Conservation (phyloP, 805 yeast genomes). For the Ogataea parapolymorpha region DNA sequence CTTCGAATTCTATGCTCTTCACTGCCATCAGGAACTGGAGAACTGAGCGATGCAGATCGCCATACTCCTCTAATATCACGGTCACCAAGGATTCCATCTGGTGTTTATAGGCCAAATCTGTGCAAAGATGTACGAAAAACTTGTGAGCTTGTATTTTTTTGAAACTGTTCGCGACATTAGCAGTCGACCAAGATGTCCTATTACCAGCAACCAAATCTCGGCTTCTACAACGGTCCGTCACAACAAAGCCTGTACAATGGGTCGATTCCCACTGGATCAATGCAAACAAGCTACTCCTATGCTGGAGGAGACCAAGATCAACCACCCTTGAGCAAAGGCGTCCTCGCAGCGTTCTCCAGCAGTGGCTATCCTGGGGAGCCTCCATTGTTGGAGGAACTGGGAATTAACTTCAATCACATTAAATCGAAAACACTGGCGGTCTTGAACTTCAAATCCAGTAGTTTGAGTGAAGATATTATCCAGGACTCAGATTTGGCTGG, state of each 20-base stretch:
- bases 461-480: conserved; percentile 71
- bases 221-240: conserved; percentile 14
- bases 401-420: conserved; percentile 88
- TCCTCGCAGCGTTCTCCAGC: conserved; percentile 89
- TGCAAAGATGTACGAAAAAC: conserved; percentile 1
- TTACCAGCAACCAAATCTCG: conserved; percentile 29
- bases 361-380: conserved; percentile 95
- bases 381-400: conserved; percentile 86
- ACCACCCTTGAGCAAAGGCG: conserved; percentile 61
- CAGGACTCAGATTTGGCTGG: conserved; percentile 94
- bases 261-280: conserved; percentile 28
- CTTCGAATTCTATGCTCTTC: conserved; percentile 12
- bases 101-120: not conserved
- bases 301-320: conserved; percentile 28
- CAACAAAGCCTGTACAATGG: conserved; percentile 15
- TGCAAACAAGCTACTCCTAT: conserved; percentile 24
- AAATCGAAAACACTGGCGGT: conserved; percentile 82
- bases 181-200: conserved; percentile 29
- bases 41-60: conserved; percentile 15
- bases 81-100: not conserved
- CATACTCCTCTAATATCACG: conserved; percentile 6
- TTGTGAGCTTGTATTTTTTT: not conserved
- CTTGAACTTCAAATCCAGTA: conserved; percentile 60
- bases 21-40: conserved; percentile 16
- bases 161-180: not conserved